Conservation (phyloP, 2,329 filamentous ascomycete genomes). For the Scytalidium sp. region DNA sequence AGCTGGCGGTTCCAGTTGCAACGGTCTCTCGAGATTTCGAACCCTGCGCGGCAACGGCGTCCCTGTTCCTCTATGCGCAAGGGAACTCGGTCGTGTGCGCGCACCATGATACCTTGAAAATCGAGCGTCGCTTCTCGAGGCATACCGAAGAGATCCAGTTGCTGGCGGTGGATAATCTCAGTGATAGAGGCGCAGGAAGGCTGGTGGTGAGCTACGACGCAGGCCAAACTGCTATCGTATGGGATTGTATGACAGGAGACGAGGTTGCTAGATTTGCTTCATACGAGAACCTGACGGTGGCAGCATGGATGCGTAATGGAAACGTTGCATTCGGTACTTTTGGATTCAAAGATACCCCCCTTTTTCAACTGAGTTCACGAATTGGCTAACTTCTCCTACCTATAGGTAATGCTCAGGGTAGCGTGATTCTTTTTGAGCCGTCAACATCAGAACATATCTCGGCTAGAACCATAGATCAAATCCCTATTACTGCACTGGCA, state of each 20-base stretch:
- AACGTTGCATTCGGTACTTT: constrained; percentile 90
- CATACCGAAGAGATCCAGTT: constrained; percentile 82
- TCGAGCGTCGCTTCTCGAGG: constrained; percentile 80
- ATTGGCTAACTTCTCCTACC: constrained; percentile 11
- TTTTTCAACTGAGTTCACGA: constrained; percentile 1
- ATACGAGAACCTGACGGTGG: constrained; percentile 81
- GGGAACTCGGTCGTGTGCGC: constrained; percentile 80
- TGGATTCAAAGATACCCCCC: constrained; percentile 3
- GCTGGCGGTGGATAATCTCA: constrained; percentile 86
- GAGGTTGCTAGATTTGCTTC: constrained; percentile 91
- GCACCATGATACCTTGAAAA: constrained; percentile 86
- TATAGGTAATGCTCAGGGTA: constrained; percentile 85
- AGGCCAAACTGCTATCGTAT: constrained; percentile 89
- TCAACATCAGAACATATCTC: constrained; percentile 91
- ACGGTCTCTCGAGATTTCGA: constrained; percentile 63
- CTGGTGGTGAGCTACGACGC: constrained; percentile 91
- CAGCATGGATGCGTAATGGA: constrained; percentile 94
- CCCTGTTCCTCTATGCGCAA: constrained; percentile 86
- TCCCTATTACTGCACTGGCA: constrained; percentile 90
- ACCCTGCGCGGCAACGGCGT: constrained; percentile 85
- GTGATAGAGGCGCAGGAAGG: constrained; percentile 79
- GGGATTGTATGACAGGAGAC: constrained; percentile 90
- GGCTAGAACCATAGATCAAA: constrained; percentile 82
- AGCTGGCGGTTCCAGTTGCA: constrained; percentile 47
- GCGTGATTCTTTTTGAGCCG: constrained; percentile 92